Base-by-base conservation (phyloP, 345 rosid species). In the Sapria himalayana region DNA sequence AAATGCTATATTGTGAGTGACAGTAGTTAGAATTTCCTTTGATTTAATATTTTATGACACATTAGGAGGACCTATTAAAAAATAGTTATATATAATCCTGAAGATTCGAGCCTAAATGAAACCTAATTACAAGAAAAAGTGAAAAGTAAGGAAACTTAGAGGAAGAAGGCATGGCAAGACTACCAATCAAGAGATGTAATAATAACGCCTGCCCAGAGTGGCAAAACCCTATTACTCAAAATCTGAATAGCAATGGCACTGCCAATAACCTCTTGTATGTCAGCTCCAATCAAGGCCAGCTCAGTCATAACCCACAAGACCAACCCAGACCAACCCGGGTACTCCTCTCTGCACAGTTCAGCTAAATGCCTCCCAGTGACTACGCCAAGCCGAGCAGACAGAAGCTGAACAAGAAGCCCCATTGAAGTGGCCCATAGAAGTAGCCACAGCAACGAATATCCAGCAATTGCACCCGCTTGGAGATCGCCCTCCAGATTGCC, bases 401-500 rank as follows among this genome's bases (percentile, higher is more conserved):
- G 51, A 20, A 86, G 76, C 76, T 86, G 97, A 22, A 86, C 85
- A 38, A 86, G 54, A 7, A 86, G 70, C 8, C 97, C 97, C 69
- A 86, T 76, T 19, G 71, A 92, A n/a, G 97, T 86, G 8, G 97
- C 92, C 89, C 89, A 86, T 65, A 86, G 46, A 11, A 86, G 73
- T 10, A 86, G 60, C 97, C 94, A 86, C 0, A 86, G 61, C 18
- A 86, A 60, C 16, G 94, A 81, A 65, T 86, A 86, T 0, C 97
- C 97, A 12, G 97, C 97, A 43, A 86, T 55, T 10, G 97, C 97
- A 0, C 94, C 97, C 3, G 94, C 65, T 57, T 86, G 94, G 17
- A 86, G 92, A 70, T 81, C 92, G 13, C 94, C 97, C 52, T 86
- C 97, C 40, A 86, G 52, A 57, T 86, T 86, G 11, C 97, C 94